Conservation (phyloP, 108 stramenopile genomes). For the Fistulifera solaris region DNA sequence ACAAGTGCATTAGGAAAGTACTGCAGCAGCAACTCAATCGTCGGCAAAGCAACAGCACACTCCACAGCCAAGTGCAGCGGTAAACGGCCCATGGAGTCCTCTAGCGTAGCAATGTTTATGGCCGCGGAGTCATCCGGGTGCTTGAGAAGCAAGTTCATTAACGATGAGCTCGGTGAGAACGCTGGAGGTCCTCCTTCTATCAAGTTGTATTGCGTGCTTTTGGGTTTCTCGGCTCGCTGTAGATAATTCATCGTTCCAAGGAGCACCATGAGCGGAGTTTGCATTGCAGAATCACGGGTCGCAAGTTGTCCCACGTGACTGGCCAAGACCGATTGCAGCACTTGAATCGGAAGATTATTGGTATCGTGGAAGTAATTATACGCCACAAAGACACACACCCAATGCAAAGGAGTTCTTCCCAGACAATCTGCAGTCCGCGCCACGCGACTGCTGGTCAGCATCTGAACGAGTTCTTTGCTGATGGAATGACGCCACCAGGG, state of each 20-base stretch:
- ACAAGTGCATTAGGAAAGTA: slow-evolving; percentile 33
- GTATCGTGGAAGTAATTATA: neutral
- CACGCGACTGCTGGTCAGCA: slow-evolving; percentile 25
- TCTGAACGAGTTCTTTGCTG: slow-evolving; percentile 15
- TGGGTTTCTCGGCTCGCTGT: slow-evolving; percentile 13
- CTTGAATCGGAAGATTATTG: slow-evolving; percentile 15
- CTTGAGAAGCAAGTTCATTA: slow-evolving; percentile 33
- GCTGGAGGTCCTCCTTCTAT: slow-evolving; percentile 18
- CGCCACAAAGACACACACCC: slow-evolving; percentile 33
- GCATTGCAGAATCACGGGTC: slow-evolving; percentile 14
- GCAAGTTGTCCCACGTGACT: slow-evolving; percentile 28
- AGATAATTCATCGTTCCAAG: slow-evolving; percentile 19
- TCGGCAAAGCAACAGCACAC: slow-evolving; percentile 20
- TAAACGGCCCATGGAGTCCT: slow-evolving; percentile 26
- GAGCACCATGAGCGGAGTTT: slow-evolving; percentile 40
- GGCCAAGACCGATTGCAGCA: slow-evolving; percentile 31
- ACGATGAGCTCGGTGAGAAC: slow-evolving; percentile 22
- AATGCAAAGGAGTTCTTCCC: slow-evolving; percentile 41
- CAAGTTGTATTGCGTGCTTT: slow-evolving; percentile 15
- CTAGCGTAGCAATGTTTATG: slow-evolving; percentile 12
- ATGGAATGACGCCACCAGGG: slow-evolving; percentile 28
- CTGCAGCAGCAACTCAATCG: slow-evolving; percentile 26
- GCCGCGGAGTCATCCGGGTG: slow-evolving; percentile 13
- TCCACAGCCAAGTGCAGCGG: slow-evolving; percentile 39
- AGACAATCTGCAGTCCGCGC: slow-evolving; percentile 27